A percentile compares a stretch with the other conserved stretches of the same genome.
Conservation (phyloP, 345 rosid species). For the Moricandia moricandioides region DNA sequence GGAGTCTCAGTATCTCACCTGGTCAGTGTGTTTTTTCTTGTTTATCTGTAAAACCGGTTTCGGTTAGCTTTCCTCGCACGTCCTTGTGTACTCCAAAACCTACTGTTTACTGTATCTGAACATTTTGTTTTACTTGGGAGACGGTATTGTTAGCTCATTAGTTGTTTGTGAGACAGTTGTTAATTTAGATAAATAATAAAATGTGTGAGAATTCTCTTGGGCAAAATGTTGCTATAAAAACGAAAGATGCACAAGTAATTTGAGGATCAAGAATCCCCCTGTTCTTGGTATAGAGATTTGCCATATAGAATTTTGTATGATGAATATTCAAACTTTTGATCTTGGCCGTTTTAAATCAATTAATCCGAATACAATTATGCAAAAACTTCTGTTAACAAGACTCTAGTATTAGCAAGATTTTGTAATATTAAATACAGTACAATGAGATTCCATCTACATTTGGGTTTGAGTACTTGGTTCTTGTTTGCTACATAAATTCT, state of each 20-base stretch:
- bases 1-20: background rate
- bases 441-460: background rate
- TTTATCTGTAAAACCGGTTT: conserved; percentile 15
- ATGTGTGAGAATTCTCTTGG: background rate
- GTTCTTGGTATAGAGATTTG: background rate
- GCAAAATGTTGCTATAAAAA: background rate
- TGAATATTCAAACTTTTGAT: background rate
- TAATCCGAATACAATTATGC: background rate
- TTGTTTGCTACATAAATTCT: background rate
- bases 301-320: background rate
- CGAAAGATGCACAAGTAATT: background rate
- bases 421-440: background rate
- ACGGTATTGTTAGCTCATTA: conserved; percentile 5
- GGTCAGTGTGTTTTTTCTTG: background rate
- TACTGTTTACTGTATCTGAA: conserved; percentile 25
- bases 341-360: background rate
- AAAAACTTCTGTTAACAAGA: background rate
- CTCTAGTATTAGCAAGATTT: background rate
- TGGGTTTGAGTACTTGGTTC: background rate
- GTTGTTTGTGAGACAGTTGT: conserved; percentile 15
- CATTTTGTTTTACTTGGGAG: conserved; percentile 18
- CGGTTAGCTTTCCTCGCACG: conserved; percentile 4
- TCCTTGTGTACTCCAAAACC: conserved; percentile 18
- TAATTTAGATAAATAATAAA: conserved; percentile 11
- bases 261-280: background rate